A percentile compares a stretch with the other conserved stretches of the same genome.
Conservation (phyloP, 352 stramenopile species). For the Phytophthora multivora region DNA sequence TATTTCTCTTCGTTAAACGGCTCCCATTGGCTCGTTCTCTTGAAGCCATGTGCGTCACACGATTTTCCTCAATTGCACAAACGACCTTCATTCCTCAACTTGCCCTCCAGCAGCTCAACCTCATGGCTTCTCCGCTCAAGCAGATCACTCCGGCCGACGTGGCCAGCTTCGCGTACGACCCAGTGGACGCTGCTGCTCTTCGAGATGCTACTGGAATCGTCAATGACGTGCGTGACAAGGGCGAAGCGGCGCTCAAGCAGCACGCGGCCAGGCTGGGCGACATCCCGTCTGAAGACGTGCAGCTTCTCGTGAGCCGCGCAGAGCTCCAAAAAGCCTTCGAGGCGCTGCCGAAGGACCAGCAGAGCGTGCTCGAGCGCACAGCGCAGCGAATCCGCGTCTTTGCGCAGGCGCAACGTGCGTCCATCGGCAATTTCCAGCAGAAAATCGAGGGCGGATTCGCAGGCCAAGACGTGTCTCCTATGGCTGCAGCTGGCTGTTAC, state of each 20-base stretch:
- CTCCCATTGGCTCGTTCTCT: constrained; percentile 1
- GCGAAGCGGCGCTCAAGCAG: constrained; percentile 47
- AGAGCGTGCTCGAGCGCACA: constrained; percentile 88
- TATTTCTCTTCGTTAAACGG: neutral
- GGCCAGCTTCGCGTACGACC: constrained; percentile 80
- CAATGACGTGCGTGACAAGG: constrained; percentile 59
- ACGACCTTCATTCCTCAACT: constrained; percentile 11
- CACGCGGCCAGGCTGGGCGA: constrained; percentile 78
- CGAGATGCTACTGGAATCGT: constrained; percentile 71
- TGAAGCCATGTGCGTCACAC: constrained; percentile 17
- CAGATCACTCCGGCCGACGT: constrained; percentile 74
- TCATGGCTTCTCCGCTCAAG: constrained; percentile 58
- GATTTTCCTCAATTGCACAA: constrained; percentile 19
- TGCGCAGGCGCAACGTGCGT: constrained; percentile 92
- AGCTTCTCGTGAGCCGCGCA: constrained; percentile 57
- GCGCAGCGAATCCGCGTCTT: constrained; percentile 92
- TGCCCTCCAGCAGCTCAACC: constrained; percentile 2
- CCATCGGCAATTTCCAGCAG: constrained; percentile 93
- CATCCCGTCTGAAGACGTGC: constrained; percentile 41
- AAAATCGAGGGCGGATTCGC: constrained; percentile 95
- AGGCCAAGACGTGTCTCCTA: constrained; percentile 91
- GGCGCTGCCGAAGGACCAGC: constrained; percentile 64
- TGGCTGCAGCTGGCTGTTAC: constrained; percentile 94
- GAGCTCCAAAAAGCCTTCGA: constrained; percentile 90
- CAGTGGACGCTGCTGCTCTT: constrained; percentile 69